Base-by-base conservation (phyloP, 1,139 yeast genomes). In the Yamadazyma mexicana region DNA sequence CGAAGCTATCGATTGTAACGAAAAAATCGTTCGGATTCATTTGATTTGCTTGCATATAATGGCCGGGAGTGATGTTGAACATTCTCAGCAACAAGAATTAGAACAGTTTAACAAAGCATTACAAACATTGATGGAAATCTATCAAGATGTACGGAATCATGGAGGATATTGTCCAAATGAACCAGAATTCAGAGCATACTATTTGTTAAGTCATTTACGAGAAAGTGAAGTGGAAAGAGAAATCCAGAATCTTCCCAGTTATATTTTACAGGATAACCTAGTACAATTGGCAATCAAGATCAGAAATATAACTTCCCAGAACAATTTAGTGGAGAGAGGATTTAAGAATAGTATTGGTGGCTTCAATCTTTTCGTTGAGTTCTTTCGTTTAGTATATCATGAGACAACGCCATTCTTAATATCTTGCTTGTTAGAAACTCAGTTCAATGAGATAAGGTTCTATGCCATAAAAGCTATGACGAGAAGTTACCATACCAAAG, bases 31-130 rank as follows among this genome's bases (percentile, higher is more conserved):
- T 3, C 66, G 99, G 39, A 84, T 91, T 24, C 99, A 94, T 58
- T 72, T 92, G 30, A 56, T 87, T 16, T 83, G 87, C 1, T 64
- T 91, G 34, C 98, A 94, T 64, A 66, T 85, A 1, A 89, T 94
- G 97, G 86, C 96, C 0, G 85, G 84, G 18, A 70, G 79, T 30
- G 75, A 79, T n/a, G 68, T 73, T 4, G 96, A 88, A 44, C 89
- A 84, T 56, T 89, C 96, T 6, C 87, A 87, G 51, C 98, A 94
- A 58, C 98, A 92, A 58, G 98, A 94, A 62, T 58, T 92, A 27
- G 98, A 94, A 58, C 98, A 94, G 58, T 77, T 92, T 56, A 89
- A 88, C 57, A 94, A 94, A 56, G 87, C 97, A 0, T 62, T 94
- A 33, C 96, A 92, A 55, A 87, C 98, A 0, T 69, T 94, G 29